Evolutionary conservation across 2,329 filamentous ascomycete species (phyloP), one percentile per base, ranked within the genome.

Genomic region (Sclerotinia spermophila): DNA sequence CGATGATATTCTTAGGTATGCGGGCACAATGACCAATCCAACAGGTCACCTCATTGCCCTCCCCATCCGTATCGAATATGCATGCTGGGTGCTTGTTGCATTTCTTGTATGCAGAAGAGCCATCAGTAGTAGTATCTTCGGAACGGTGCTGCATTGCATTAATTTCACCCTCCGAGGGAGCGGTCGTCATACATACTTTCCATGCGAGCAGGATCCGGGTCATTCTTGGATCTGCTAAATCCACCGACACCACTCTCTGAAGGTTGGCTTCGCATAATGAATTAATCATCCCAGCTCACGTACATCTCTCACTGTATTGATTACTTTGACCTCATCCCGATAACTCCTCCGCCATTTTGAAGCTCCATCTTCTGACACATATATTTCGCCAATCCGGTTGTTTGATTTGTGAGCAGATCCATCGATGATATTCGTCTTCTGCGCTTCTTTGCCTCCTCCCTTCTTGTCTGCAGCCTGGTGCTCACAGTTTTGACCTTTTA

Each of bases 31-130:
- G 17, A 10, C 7, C 19, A 33, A 30, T 30, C 17, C 51, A 55
- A 33, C n/a, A 30, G 19, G 17, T n/a, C 15, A 4, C 51, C 17
- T 55, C 15, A 15, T 33, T 15, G 15, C 27, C 27, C 51, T 30
- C 51, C 15, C 8, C 27, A 19, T 17, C 17, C 6, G 42, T 8
- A 35, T 48, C 21, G 30, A 64, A 35, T 64, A 64, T 5, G 30
- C 21, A 64, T 5, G 30, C 21, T 19, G 30, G 60, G 5, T 2
- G n/a, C 21, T 45, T 1, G 3, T n/a, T 24, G 13, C 17, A 64
- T 11, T 48, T 15, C 15, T 48, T 35, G 1, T 11, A 17, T 10
- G 19, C 0, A 11, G 13, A 1, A 0, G 27, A 35, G 1, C 1
- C 8, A 10, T 11, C 48, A 8, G 13, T 19, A 4, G 6, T 2